Evolutionary conservation across 2,329 filamentous ascomycete genomes (phyloP), one percentile per base, ranked within the genome.

Genomic region (Tolypocladium ovalisporum): DNA sequence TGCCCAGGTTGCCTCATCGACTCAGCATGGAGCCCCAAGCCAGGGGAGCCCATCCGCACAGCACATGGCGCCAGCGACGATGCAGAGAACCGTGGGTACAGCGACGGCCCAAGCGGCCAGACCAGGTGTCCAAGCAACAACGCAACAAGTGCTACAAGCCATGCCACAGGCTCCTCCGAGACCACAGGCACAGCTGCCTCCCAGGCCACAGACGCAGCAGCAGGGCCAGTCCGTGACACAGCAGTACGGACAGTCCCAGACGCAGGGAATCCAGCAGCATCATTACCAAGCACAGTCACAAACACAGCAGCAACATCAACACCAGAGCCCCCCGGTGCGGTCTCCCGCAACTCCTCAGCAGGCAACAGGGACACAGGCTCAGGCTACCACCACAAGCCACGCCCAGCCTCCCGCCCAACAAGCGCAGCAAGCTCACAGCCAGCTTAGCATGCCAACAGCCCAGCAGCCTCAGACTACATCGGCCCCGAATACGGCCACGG

Each of bases 61-160:
- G 40, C 55, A 58, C 57, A 51, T 59, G 24, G 52, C 61, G 35
- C 63, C 47, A 5, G 29, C 47, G 35, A 35, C 57, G n/a, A 51
- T 54, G 12, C 56, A 56, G 27, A 54, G 57, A 37, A 47, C 58
- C 32, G 27, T n/a, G 53, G 56, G 57, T 7, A 56, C 60, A 2
- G 57, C 67, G 17, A 61, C 68, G 9, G 64, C 65, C 27, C 69
- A 70, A 54, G 61, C 36, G 15, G 22, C 63, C 27, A 60, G 62
- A 37, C 59, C 65, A 53, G 64, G 57, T 10, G 58, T 64, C 51
- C 64, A 68, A 60, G 57, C 68, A 22, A 65, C 65, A 39, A 64
- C 68, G 40, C 70, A 71, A 27, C 69, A 71, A 51, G 59, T 64
- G 32, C 59, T 67, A 34, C 68, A 70, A 40, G 63, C 68, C 15